These are phyloP conservation scores for Ceratobasidium sp. DNA, from an alignment of 1,284 basidiomycete genomes.

Conservation along the genomic window DNA sequence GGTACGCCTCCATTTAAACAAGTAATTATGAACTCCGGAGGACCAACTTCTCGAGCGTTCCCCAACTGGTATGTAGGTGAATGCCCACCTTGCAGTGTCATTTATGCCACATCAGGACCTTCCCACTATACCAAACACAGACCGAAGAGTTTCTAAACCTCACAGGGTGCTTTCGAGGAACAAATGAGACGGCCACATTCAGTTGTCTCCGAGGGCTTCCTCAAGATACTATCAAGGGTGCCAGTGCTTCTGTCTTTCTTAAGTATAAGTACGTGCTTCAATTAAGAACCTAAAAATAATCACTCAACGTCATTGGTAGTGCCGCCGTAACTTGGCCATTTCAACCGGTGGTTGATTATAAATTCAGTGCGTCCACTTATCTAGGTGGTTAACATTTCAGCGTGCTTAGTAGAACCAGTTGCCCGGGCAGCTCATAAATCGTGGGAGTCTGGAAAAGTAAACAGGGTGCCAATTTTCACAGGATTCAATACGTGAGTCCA, in stretches of 20 bases:
- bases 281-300: background rate
- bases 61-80: conserved; percentile 17
- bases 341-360: conserved; percentile 30
- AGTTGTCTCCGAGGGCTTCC: conserved; percentile 12
- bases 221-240: conserved; percentile 1
- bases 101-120: conserved; percentile 2
- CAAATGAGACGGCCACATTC: conserved; percentile 1
- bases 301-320: background rate
- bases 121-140: conserved; percentile 29
- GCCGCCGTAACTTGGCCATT: conserved; percentile 28
- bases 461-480: conserved; percentile 31
- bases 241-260: conserved; percentile 10
- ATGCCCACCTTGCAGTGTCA: background rate
- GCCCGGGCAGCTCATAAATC: conserved; percentile 5
- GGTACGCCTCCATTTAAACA: conserved; percentile 5
- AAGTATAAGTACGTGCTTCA: conserved; percentile 18
- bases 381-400: background rate
- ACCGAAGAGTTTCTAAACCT: conserved; percentile 25
- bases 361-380: conserved; percentile 19
- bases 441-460: conserved; percentile 30
- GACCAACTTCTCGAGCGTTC: conserved; percentile 22
- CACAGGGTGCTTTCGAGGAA: background rate
- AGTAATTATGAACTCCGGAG: conserved; percentile 34
- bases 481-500: conserved; percentile 26
- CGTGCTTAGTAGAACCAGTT: background rate